phyloP scores from a whole-genome alignment of 768 basidiomycete species.

The Astraeus odoratus region DNA sequence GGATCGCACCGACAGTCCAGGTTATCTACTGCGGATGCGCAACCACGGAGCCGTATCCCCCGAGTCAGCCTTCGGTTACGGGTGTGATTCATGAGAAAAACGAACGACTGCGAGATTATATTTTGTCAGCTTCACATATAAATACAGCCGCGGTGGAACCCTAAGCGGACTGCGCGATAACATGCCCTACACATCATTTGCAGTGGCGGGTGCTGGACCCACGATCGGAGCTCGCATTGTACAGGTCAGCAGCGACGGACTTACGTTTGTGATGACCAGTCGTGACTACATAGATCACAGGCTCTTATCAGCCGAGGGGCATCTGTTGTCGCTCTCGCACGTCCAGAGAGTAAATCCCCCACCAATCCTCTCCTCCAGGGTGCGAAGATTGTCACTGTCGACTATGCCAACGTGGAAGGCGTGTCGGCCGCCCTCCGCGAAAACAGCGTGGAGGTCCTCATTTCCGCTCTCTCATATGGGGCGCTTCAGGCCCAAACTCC shows the following conservation, averaged over 20 bases:
- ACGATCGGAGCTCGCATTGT: constrained; percentile 30
- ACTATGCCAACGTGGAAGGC: constrained; percentile 19
- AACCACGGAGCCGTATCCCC: too few relatives aligned
- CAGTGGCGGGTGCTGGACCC: constrained; percentile 30
- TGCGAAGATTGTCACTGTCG: constrained; percentile 22
- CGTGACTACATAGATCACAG: constrained; percentile 6
- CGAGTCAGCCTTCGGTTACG: too few relatives aligned
- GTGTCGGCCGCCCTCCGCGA: constrained; percentile 23
- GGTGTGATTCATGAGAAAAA: too few relatives aligned
- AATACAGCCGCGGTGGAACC: too few relatives aligned
- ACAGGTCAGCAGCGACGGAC: constrained; percentile 8
- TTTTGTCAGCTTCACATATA: too few relatives aligned
- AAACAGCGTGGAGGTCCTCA: constrained; percentile 28
- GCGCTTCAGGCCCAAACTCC: constrained; percentile 20
- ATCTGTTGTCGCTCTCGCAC: constrained; percentile 21
- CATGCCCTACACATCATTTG: constrained; percentile 31
- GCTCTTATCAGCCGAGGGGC: constrained; percentile 15
- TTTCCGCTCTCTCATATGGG: constrained; percentile 27
- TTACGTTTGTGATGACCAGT: neutral
- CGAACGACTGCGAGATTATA: too few relatives aligned
- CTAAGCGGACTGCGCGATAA: too few relatives aligned
- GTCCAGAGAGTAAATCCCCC: constrained; percentile 15
- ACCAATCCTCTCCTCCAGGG: constrained; percentile 17
- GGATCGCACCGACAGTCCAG: too few relatives aligned
- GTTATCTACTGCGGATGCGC: too few relatives aligned